Evolutionary conservation across 2,329 filamentous ascomycete genomes (phyloP), one percentile per base, ranked within the genome.

Genomic region (Ascochyta viciae-villosae): DNA sequence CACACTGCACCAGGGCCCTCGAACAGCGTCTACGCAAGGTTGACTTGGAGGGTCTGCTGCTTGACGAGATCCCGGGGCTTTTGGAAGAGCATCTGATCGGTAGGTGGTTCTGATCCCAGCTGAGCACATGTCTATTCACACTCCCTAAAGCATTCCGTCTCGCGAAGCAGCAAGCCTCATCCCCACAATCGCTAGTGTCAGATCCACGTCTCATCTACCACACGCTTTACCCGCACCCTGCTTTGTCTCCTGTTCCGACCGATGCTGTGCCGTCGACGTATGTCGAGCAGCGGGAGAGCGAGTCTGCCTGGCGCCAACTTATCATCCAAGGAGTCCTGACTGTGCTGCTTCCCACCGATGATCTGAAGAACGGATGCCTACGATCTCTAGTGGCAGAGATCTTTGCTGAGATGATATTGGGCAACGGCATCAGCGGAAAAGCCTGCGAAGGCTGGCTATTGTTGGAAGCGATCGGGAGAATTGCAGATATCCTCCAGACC

Each of bases 51-150:
- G 86, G 87, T 61, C 76, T 99, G 64, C 64, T 96, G 39, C 81
- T 98, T 57, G 92, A 99, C 73, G 94, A 98, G 78, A 82, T 98
- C 41, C 92, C 94, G 16, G 88, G 88, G 58, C 79, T 98, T 54
- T 72, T 98, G 51, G 87, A 93, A 75, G 85, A 83, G 65, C 95
- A 99, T 77, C 81, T 97, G 54, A 82, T 83, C 74, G 90, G 94
- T 96, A 77, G 66, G 75, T 71, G 47, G 71, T 71, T 65, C 68
- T 51, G 40, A 57, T 50, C 53, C 56, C 57, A 63, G 60, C 49
- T 47, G 56, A 54, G 55, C 54, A 60, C 34, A 37, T 51, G 44
- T 67, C 68, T 74, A 72, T 73, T 65, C 51, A 45, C 45, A 48
- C 43, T 33, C 42, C 42, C 50, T 41, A 60, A 68, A 95, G 92